Conservation (phyloP, 106 monocot species). For the Chionographis japonica region DNA sequence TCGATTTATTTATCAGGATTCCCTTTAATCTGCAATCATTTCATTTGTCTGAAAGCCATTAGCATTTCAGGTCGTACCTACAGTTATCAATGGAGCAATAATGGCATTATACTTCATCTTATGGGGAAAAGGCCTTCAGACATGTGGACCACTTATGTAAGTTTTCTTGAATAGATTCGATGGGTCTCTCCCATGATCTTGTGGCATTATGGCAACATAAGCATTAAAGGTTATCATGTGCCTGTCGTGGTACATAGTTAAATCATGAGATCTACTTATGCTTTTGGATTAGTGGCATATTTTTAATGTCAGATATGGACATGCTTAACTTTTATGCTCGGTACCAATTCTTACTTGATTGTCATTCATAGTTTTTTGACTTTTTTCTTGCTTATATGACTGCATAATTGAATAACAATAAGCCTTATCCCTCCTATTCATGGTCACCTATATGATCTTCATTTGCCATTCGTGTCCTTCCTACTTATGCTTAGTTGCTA, state of each 20-base stretch:
- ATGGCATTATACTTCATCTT: slow-evolving; percentile 77
- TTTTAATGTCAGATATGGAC: too few species aligned
- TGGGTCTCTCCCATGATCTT: background rate
- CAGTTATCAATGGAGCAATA: slow-evolving; percentile 93
- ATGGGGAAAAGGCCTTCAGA: slow-evolving; percentile 92
- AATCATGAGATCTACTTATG: background rate
- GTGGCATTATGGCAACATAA: background rate
- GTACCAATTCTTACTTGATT: too few species aligned
- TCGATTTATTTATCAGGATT: background rate
- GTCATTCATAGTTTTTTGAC: too few species aligned
- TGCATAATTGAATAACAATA: too few species aligned
- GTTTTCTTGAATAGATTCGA: slow-evolving; percentile 11
- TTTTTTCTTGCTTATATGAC: too few species aligned
- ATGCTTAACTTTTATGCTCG: too few species aligned
- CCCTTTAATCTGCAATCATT: background rate
- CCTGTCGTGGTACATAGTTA: background rate
- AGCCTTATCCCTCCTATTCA: too few species aligned
- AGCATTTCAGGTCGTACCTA: slow-evolving; percentile 71
- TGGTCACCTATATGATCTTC: too few species aligned
- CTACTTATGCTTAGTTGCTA: too few species aligned
- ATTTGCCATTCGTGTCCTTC: too few species aligned
- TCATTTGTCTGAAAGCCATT: slow-evolving; percentile 9
- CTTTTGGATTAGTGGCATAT: too few species aligned
- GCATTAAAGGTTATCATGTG: background rate
- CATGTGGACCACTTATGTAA: slow-evolving; percentile 92